Conservation (phyloP, 352 stramenopile genomes). For the Poterioochromonas sp. region DNA sequence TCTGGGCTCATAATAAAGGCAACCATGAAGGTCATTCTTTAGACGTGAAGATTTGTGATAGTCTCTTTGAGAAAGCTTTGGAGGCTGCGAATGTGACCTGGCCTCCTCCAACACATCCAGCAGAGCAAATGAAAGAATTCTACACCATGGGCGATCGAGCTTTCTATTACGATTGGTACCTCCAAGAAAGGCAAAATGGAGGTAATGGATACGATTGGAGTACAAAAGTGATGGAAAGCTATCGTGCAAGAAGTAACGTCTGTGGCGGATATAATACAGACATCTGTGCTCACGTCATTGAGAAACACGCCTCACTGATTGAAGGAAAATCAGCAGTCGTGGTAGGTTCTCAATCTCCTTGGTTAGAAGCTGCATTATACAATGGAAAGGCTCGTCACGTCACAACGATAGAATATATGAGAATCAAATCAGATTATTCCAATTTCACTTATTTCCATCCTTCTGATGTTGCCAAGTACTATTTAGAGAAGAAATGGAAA, state of each 20-base stretch:
- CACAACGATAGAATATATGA: conserved; percentile 2
- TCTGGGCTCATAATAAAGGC: no score
- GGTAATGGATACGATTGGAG: background rate
- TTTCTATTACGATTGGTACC: background rate
- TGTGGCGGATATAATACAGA: background rate
- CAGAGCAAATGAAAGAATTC: background rate
- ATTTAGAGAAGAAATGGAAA: background rate
- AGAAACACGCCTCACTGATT: no score
- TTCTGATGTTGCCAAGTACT: background rate
- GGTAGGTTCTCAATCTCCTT: background rate
- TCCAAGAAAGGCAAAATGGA: background rate
- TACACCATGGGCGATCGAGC: background rate
- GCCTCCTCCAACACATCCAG: background rate
- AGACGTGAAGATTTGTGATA: no score
- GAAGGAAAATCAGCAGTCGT: background rate
- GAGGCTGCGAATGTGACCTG: background rate
- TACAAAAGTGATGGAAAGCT: background rate
- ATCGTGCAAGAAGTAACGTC: background rate
- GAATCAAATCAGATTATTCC: background rate
- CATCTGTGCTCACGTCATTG: no score
- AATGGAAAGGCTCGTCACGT: background rate
- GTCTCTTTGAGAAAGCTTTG: no score
- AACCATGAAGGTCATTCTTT: no score
- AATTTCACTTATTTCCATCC: background rate
- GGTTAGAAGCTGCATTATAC: background rate